Percentiles rank a stretch among this genome's conserved stretches.
These are phyloP conservation scores for Aspergillus fijiensis DNA, from an alignment of 2,329 filamentous ascomycete species.

Conservation along the genomic window DNA sequence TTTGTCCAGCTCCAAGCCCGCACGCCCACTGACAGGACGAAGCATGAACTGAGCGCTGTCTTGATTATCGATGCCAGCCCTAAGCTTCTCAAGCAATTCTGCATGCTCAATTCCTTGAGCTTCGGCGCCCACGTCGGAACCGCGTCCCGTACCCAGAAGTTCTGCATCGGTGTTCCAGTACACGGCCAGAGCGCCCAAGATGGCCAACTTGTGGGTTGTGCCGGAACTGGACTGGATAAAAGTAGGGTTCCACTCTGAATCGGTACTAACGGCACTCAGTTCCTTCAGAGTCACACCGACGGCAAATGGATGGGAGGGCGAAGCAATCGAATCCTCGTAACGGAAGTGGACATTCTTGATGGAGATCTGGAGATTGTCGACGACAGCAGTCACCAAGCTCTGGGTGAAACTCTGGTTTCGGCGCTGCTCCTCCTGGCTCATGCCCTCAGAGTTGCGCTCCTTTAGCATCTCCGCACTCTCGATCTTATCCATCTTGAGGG, in stretches of 20 bases:
- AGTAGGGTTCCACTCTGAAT: conserved; percentile 90
- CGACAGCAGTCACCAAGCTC: conserved; percentile 91
- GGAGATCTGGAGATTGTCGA: conserved; percentile 96
- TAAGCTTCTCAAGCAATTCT: conserved; percentile 75
- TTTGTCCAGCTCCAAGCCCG: conserved; percentile 93
- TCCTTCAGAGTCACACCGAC: conserved; percentile 90
- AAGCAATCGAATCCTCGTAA: conserved; percentile 96
- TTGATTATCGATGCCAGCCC: conserved; percentile 72
- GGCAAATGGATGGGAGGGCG: conserved; percentile 91
- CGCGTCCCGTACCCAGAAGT: conserved; percentile 77
- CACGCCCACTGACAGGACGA: conserved; percentile 91
- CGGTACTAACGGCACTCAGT: conserved; percentile 94
- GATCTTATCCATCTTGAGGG: conserved; percentile 98
- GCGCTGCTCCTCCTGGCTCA: conserved; percentile 92
- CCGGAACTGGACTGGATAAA: conserved; percentile 86
- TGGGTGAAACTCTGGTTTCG: conserved; percentile 98
- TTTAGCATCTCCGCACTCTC: conserved; percentile 94
- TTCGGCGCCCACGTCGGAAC: conserved; percentile 59
- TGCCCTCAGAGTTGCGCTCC: conserved; percentile 85
- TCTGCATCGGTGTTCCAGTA: conserved; percentile 98
- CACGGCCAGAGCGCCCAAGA: conserved; percentile 80
- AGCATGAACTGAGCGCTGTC: conserved; percentile 90
- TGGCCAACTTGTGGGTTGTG: conserved; percentile 91
- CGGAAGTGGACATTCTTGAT: conserved; percentile 98
- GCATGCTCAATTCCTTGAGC: conserved; percentile 65